Percentiles rank a stretch among this genome's conserved stretches.
Conservation (phyloP, 305 asterid species). For the Striga hermonthica region DNA sequence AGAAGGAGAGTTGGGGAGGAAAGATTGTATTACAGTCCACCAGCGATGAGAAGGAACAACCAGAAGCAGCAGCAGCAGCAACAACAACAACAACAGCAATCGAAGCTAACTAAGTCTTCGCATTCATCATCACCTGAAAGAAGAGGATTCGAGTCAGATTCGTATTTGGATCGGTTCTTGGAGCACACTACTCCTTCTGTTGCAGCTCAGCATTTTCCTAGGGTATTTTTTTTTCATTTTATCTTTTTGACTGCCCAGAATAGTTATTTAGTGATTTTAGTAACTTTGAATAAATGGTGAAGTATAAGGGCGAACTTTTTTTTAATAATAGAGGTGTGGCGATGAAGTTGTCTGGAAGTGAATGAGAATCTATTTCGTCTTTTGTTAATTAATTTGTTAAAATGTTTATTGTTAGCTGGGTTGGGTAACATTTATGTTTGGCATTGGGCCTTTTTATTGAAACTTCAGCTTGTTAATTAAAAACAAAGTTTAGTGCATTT, state of each 20-base stretch:
- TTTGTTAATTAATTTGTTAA: neutral
- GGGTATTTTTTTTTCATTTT: conserved; percentile 40
- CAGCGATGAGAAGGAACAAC: conserved; percentile 64
- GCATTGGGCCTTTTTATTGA: neutral
- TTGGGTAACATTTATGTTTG: neutral
- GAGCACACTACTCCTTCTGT: conserved; percentile 81
- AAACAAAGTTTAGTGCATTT: neutral
- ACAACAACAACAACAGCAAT: conserved; percentile 39
- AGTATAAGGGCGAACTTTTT: neutral
- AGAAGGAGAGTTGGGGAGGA: conserved; percentile 57
- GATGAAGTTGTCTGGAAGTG: neutral
- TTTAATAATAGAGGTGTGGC: neutral
- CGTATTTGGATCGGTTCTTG: conserved; percentile 81
- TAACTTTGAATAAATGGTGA: no score
- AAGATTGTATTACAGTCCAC: conserved; percentile 76
- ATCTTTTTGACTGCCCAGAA: neutral
- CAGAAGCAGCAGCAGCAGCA: conserved; percentile 44
- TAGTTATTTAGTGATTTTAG: neutral
- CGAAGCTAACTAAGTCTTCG: conserved; percentile 40
- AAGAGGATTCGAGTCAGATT: conserved; percentile 41
- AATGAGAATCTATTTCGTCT: neutral
- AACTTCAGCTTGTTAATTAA: neutral
- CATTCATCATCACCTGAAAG: conserved; percentile 31
- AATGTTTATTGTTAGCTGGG: neutral
- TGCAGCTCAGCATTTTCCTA: conserved; percentile 63